phyloP scores from a whole-genome alignment of 140 eudicot species.

The Bidens hawaiensis region DNA sequence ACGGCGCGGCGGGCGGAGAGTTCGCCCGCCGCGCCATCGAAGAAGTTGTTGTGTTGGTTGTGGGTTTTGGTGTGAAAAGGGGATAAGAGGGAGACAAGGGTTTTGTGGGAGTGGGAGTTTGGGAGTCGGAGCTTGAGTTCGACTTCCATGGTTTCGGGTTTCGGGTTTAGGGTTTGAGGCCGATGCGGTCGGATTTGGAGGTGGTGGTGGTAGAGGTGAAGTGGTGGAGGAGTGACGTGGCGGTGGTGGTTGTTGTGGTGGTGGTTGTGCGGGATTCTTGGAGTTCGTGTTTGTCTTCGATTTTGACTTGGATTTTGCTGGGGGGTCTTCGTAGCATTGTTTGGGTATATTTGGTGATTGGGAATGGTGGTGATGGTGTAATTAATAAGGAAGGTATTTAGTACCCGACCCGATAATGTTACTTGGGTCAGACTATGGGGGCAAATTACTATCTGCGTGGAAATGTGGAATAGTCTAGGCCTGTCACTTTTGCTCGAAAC shows the following conservation, averaged over 20 bases:
- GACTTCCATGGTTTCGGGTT: constrained; percentile 62
- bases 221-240: constrained; percentile 63
- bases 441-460: too few species aligned
- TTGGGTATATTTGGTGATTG: neutral
- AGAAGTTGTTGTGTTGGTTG: constrained; percentile 71
- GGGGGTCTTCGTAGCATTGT: constrained; percentile 66
- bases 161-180: constrained; percentile 37
- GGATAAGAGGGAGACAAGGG: constrained; percentile 45
- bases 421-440: too few species aligned
- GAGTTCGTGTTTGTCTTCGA: constrained; percentile 83
- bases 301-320: constrained; percentile 57
- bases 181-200: constrained; percentile 76
- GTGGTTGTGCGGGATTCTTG: constrained; percentile 63
- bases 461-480: too few species aligned
- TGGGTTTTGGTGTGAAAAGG: constrained; percentile 51
- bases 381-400: neutral
- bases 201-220: constrained; percentile 39
- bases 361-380: neutral
- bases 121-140: constrained; percentile 80
- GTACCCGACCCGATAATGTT: too few species aligned
- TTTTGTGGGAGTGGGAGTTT: constrained; percentile 35
- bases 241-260: constrained; percentile 35
- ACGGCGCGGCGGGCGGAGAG: constrained; percentile 62
- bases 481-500: too few species aligned
- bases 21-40: constrained; percentile 55